Evolutionary conservation across 306 rosid species (phyloP).

Genomic region (Medicago lupulina): DNA sequence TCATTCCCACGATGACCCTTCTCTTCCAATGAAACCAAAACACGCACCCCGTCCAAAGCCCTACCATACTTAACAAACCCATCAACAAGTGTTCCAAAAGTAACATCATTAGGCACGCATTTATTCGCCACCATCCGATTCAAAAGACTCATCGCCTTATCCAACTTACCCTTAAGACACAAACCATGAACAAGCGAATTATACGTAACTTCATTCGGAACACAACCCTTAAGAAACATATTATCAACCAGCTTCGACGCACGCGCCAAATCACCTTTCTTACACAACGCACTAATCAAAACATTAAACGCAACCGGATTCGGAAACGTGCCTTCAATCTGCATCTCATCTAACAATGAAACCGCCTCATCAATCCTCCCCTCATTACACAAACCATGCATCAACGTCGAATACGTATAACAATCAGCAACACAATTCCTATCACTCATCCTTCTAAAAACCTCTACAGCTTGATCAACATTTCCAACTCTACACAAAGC

Average conservation of each 20-base stretch:
- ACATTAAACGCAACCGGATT: constrained; percentile 74
- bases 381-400: constrained; percentile 88
- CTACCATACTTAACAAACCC: constrained; percentile 89
- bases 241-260: constrained; percentile 86
- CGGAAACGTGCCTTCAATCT: constrained; percentile 74
- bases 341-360: constrained; percentile 90
- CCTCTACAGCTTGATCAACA: constrained; percentile 76
- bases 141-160: constrained; percentile 78
- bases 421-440: constrained; percentile 69
- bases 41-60: constrained; percentile 63
- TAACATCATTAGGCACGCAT: constrained; percentile 83
- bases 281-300: constrained; percentile 82
- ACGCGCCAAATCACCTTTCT: constrained; percentile 79
- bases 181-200: constrained; percentile 83
- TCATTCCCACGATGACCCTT: constrained; percentile 76
- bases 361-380: constrained; percentile 82
- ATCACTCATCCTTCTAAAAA: constrained; percentile 73
- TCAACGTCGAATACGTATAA: constrained; percentile 76
- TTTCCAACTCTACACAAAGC: constrained; percentile 79
- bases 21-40: constrained; percentile 73
- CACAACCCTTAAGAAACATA: constrained; percentile 92
- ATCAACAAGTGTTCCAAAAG: constrained; percentile 82
- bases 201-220: constrained; percentile 83
- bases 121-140: constrained; percentile 70
- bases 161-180: constrained; percentile 87